Evolutionary conservation across 208 protist genomes (phyloP).

Genomic region (Herpetomonas samuelpessoai): DNA sequence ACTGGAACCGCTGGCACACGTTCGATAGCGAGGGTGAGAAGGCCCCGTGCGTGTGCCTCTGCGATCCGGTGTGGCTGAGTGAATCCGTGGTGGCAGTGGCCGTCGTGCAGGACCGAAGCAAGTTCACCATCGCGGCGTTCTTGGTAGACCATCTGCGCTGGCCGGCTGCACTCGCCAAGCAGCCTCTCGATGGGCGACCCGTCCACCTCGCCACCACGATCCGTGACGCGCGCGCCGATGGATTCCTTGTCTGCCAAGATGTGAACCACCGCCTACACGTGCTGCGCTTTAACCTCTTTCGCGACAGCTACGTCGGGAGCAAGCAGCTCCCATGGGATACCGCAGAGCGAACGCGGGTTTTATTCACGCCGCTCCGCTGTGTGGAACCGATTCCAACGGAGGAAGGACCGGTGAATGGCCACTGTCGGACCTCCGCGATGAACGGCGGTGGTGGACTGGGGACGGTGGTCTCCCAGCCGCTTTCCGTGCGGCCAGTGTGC

Average conservation of each 20-base stretch:
- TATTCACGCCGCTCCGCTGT: conserved; percentile 1
- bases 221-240: not conserved
- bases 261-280: not conserved
- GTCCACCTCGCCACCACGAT: not conserved
- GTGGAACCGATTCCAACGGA: no score
- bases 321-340: not conserved
- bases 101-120: not conserved
- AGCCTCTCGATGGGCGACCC: not conserved
- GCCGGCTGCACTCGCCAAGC: not conserved
- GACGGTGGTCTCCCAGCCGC: not conserved
- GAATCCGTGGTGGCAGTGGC: conserved; percentile 40
- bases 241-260: conserved; percentile 20
- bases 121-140: not conserved
- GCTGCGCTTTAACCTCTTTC: conserved; percentile 33
- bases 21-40: conserved; percentile 28
- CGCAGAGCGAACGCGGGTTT: not conserved
- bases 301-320: not conserved
- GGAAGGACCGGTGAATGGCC: no score
- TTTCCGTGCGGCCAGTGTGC: not conserved
- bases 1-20: conserved; percentile 43
- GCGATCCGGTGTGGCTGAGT: conserved; percentile 58
- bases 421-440: no score
- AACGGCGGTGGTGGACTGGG: no score
- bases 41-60: conserved; percentile 35
- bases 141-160: not conserved